Base-by-base conservation (phyloP, 768 basidiomycete genomes). In the Solioccasus polychromus region DNA sequence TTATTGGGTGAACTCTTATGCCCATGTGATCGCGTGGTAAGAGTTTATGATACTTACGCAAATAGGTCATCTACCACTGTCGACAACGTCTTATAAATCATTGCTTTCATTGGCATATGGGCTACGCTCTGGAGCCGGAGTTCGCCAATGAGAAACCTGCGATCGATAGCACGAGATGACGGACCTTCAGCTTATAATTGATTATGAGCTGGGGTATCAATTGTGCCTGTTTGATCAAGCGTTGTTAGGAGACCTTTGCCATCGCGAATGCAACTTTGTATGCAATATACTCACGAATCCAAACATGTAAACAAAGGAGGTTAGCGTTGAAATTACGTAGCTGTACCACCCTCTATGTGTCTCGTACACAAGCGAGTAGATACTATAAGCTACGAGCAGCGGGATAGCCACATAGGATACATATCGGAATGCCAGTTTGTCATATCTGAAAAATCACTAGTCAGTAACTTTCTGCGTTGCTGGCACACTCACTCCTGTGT, bases 81-180 rank as follows among this genome's bases (percentile, higher is more conserved):
- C 35, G 90, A 87, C 47, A 95, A 74, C 2, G 88, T 83, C 71
- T 95, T 96, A 76, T 92, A 95, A 55, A 93, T 84, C 90, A 98
- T 92, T 4, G 94, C 88, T 66, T 94, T 96, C 86, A 96, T 94
- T 17, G 94, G 94, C 86, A 98, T 92, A 64, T 98, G 95, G 35
- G 95, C 88, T 28, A 96, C 93, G 64, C 87, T 92, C 87, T 93
- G 70, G 22, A 12, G 36, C 22, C 42, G 11, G 36, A 31, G 26
- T 44, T 17, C 23, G 18, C 36, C 22, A 37, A 52, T 54, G 31
- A 49, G 44, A 25, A 28, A 19, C 15, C 17, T n/a, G 45, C 42
- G 39, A 28, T 22, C 18, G 19, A 47, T 42, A 39, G 55, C 18
- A 43, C n/a, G n/a, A n/a, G n/a, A 54, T 45, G 41, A 60, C 69